Conservation (phyloP, 805 yeast species). For the Kuraishia borneana region DNA sequence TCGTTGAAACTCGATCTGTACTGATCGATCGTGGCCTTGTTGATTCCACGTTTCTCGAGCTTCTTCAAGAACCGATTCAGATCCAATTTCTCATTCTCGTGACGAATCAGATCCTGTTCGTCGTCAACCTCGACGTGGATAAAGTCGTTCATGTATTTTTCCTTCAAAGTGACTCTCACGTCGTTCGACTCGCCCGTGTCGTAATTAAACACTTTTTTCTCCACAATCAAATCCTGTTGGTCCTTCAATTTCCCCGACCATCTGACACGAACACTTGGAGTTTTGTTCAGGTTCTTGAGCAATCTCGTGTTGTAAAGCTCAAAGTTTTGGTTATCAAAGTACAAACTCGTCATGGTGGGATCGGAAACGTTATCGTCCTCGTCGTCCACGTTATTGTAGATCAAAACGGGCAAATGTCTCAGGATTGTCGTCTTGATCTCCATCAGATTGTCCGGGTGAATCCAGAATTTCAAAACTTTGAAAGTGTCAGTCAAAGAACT, state of each 20-base stretch:
- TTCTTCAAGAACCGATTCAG: constrained; percentile 43
- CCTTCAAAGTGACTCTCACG: constrained; percentile 60
- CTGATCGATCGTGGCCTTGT: constrained; percentile 37
- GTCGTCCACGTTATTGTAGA: constrained; percentile 47
- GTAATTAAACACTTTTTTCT: constrained; percentile 63
- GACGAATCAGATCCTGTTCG: constrained; percentile 22
- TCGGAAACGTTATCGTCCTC: constrained; percentile 47
- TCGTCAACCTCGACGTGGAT: constrained; percentile 19
- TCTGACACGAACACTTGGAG: constrained; percentile 71
- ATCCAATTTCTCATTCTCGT: constrained; percentile 11
- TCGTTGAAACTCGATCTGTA: constrained; percentile 44
- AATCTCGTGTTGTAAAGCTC: constrained; percentile 81
- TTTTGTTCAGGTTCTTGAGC: constrained; percentile 45
- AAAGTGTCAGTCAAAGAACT: constrained; percentile 18
- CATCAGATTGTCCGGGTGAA: constrained; percentile 94
- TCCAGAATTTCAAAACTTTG: constrained; percentile 83
- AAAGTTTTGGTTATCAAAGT: constrained; percentile 76
- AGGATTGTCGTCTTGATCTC: constrained; percentile 93
- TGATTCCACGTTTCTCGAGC: constrained; percentile 50
- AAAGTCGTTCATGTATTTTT: constrained; percentile 70
- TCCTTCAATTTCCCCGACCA: constrained; percentile 82
- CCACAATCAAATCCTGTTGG: constrained; percentile 71
- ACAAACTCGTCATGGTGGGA: constrained; percentile 77
- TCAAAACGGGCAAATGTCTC: constrained; percentile 86
- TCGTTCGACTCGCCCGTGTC: constrained; percentile 34